A percentile compares a stretch with the other conserved stretches of the same genome.
phyloP scores from a whole-genome alignment of 1,139 yeast species.

The Nakaseomyces delphensis region DNA sequence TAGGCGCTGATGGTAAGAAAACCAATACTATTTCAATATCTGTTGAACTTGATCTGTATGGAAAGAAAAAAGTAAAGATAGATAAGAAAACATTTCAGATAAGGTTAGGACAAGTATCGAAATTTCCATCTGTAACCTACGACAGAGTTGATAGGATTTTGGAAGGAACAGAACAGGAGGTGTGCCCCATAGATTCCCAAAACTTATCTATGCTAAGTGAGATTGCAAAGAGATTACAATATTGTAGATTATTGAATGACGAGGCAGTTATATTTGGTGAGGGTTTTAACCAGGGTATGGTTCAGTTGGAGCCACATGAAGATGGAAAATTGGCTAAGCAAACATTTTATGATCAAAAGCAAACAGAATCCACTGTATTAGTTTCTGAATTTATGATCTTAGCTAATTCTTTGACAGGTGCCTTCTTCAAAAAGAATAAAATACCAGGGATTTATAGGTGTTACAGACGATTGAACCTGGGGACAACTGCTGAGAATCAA shows the following conservation, averaged over 20 bases:
- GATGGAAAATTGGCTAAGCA: slow-evolving; percentile 14
- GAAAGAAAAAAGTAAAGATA: slow-evolving; percentile 22
- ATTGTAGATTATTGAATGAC: slow-evolving; percentile 26
- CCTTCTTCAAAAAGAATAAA: slow-evolving; percentile 37
- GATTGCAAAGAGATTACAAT: slow-evolving; percentile 33
- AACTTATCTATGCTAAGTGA: slow-evolving; percentile 34
- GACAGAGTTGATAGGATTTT: slow-evolving; percentile 40
- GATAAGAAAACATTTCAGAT: slow-evolving; percentile 30
- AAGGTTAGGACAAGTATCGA: slow-evolving; percentile 36
- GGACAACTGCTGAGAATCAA: slow-evolving; percentile 24
- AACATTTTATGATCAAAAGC: slow-evolving; percentile 21
- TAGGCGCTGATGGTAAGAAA: slow-evolving; percentile 41
- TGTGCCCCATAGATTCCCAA: not conserved
- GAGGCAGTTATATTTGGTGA: slow-evolving; percentile 36
- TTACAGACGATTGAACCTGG: slow-evolving; percentile 36
- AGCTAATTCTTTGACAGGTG: slow-evolving; percentile 59
- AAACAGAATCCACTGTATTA: slow-evolving; percentile 41
- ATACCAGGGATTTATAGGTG: slow-evolving; percentile 55
- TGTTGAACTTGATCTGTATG: slow-evolving; percentile 31
- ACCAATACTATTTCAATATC: slow-evolving; percentile 47
- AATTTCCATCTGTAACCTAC: slow-evolving; percentile 44
- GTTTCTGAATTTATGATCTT: slow-evolving; percentile 80
- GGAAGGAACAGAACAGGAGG: slow-evolving; percentile 9
- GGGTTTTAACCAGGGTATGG: slow-evolving; percentile 26
- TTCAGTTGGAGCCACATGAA: slow-evolving; percentile 12